These are phyloP conservation scores for Colletotrichum sp. DNA, from an alignment of 2,329 filamentous ascomycete genomes.

Conservation along the genomic window DNA sequence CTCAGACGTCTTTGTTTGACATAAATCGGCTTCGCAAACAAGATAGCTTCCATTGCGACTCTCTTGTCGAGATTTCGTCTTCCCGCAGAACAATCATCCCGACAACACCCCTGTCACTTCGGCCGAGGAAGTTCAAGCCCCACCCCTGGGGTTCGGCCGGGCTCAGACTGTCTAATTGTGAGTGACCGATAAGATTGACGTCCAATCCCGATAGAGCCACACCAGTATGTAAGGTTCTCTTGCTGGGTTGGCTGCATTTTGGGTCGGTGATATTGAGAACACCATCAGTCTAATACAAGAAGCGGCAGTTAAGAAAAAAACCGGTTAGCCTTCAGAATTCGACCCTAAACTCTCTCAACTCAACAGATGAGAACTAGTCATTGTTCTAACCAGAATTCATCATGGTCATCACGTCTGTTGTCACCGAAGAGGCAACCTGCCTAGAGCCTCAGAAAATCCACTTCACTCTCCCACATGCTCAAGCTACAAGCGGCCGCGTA, in stretches of 20 bases:
- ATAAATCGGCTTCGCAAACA: neutral
- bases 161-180: neutral
- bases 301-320: neutral
- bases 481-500: neutral
- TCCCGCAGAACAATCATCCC: neutral
- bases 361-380: neutral
- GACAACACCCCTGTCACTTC: neutral
- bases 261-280: neutral
- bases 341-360: neutral
- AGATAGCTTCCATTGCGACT: neutral
- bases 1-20: neutral
- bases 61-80: neutral
- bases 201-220: neutral
- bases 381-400: neutral
- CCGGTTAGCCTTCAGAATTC: neutral
- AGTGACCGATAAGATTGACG: neutral
- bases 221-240: neutral
- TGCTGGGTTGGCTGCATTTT: neutral
- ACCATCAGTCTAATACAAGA: neutral
- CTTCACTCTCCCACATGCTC: neutral
- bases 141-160: neutral
- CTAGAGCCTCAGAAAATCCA: neutral
- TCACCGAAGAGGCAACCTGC: neutral
- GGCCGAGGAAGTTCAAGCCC: neutral
- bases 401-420: neutral